Percentiles rank a stretch among this genome's conserved stretches.
Conservation (phyloP, 2,329 filamentous ascomycete species). For the Exophiala xenobiotica region DNA sequence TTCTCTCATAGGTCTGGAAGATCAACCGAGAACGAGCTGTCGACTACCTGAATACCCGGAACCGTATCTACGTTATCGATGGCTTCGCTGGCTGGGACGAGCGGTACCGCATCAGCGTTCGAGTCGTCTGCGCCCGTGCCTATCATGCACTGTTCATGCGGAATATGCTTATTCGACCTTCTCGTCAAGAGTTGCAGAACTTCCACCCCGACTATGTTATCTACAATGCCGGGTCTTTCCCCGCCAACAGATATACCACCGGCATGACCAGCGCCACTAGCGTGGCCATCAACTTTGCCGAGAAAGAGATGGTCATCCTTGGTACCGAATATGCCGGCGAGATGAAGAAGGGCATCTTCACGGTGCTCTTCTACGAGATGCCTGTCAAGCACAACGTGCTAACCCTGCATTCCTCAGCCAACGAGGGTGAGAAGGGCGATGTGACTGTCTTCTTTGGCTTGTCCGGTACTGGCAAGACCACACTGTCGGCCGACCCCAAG, state of each 20-base stretch:
- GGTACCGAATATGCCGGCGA: conserved; percentile 97
- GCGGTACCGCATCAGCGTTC: conserved; percentile 95
- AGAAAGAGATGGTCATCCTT: conserved; percentile 99
- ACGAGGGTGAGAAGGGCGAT: conserved; percentile 90
- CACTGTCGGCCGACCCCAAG: conserved; percentile 93
- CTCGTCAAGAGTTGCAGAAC: conserved; percentile 85
- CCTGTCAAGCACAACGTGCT: conserved; percentile 99
- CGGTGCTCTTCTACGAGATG: conserved; percentile 99
- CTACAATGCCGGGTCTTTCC: conserved; percentile 99
- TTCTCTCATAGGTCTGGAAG: conserved; percentile 77
- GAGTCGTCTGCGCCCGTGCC: conserved; percentile 95
- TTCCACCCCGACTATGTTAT: conserved; percentile 99
- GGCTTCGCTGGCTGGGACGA: conserved; percentile 98
- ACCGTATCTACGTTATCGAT: conserved; percentile 97
- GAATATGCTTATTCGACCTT: conserved; percentile 98
- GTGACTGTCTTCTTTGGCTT: conserved; percentile 99
- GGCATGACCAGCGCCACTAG: conserved; percentile 99
- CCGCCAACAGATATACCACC: conserved; percentile 94
- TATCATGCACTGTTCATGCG: conserved; percentile 99
- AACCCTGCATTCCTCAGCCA: conserved; percentile 96
- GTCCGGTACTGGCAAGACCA: conserved; percentile 98
- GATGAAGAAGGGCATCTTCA: conserved; percentile 99
- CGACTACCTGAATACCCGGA: conserved; percentile 98
- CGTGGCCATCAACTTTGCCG: conserved; percentile 96
- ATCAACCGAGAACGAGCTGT: conserved; percentile 99